Conservation (phyloP, 768 basidiomycete species). For the Lactarius psammicola region DNA sequence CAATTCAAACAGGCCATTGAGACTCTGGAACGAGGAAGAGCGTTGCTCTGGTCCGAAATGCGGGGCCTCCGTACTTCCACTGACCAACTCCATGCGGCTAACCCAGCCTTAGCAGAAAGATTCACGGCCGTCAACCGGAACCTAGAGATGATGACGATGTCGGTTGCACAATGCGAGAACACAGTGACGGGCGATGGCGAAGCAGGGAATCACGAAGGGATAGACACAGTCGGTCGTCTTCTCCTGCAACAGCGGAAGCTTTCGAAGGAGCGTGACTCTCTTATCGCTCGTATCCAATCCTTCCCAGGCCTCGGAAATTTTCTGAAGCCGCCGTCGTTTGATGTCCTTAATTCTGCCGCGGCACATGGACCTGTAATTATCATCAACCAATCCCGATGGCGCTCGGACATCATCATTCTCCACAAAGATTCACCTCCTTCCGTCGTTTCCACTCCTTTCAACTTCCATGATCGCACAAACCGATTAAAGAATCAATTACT, state of each 20-base stretch:
- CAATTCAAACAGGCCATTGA: background rate
- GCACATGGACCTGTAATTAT: too few relatives aligned
- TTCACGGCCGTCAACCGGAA: background rate
- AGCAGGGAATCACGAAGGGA: background rate
- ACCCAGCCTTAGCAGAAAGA: background rate
- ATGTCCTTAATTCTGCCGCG: too few relatives aligned
- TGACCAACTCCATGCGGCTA: background rate
- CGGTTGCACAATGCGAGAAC: background rate
- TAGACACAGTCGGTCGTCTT: conserved; percentile 35
- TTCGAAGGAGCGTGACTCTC: background rate
- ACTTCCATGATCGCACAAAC: conserved; percentile 58
- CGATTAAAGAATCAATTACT: conserved; percentile 34
- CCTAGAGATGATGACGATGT: background rate
- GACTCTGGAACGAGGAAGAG: too few relatives aligned
- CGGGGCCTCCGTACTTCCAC: background rate
- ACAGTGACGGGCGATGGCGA: background rate
- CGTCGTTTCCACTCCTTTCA: conserved; percentile 56
- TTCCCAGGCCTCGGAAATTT: too few relatives aligned
- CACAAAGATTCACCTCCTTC: too few relatives aligned
- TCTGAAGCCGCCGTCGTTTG: too few relatives aligned
- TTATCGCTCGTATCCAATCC: conserved; percentile 2
- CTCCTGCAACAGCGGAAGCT: background rate
- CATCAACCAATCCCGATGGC: too few relatives aligned
- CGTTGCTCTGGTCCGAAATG: too few relatives aligned
- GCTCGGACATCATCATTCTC: too few relatives aligned